A percentile compares a stretch with the other conserved stretches of the same genome.
These are phyloP conservation scores for Meira nashicola DNA, from an alignment of 1,284 basidiomycete species.

Conservation along the genomic window DNA sequence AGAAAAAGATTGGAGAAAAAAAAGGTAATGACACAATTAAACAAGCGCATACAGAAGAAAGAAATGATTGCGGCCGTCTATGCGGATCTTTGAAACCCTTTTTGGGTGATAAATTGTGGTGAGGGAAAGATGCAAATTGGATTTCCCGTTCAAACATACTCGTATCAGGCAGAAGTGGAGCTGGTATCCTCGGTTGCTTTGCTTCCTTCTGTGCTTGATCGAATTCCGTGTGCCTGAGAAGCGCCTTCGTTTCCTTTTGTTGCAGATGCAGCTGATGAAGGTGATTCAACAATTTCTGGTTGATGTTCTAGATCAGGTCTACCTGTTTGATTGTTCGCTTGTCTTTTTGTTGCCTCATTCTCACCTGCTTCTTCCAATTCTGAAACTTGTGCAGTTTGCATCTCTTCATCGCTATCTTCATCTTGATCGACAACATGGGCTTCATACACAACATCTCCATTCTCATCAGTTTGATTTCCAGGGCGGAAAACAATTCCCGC, in stretches of 20 bases:
- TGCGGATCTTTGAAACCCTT: no score
- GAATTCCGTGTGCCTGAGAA: not conserved
- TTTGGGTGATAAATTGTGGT: no score
- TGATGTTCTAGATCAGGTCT: slow-evolving; percentile 20
- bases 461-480: slow-evolving; percentile 28
- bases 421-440: slow-evolving; percentile 37
- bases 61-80: no score
- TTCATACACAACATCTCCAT: slow-evolving; percentile 42
- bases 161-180: no score
- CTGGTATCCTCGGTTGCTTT: no score
- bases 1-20: no score
- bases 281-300: slow-evolving; percentile 36
- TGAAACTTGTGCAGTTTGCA: slow-evolving; percentile 8
- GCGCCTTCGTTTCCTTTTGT: no score
- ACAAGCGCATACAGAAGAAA: no score
- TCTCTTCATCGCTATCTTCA: slow-evolving; percentile 24
- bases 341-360: slow-evolving; percentile 6
- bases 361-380: slow-evolving; percentile 14
- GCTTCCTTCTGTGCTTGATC: not conserved
- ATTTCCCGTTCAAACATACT: no score
- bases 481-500: slow-evolving; percentile 47
- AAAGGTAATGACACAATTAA: no score
- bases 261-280: slow-evolving; percentile 3
- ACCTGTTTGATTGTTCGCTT: not conserved
- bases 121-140: no score